Base-by-base conservation (phyloP, 169 alveolate species). In the Plasmodium vivax region DNA sequence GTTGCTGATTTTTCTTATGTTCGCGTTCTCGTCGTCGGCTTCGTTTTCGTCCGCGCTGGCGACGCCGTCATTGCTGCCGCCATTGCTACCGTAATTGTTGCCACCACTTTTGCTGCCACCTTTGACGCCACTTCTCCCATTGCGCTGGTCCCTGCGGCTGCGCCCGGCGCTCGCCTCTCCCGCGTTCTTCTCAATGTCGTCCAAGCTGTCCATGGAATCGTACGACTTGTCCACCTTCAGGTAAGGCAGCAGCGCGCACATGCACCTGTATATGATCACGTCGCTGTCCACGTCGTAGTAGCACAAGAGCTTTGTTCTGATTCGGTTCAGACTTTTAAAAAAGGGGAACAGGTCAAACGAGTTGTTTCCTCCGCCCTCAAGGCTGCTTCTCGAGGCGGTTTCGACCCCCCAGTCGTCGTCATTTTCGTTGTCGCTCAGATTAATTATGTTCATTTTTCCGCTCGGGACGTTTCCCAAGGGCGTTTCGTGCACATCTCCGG, bases 201-300 rank as follows among this genome's bases (percentile, higher is more conserved):
- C 34, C 19, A 81, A 58, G 83, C 74, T 36, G 27, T 74, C 74
- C 27, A 81, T 27, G 34, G 8, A 81, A 19, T 90, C 90, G 51
- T 58, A 90, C 36, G 36, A 62, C 82, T 68, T 90, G 12, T 90
- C 90, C 32, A 90, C 94, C 30, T 90, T 62, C 32, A 80, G 77
- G 41, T 90, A 90, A 5, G 94, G 94, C 14, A 90, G 19, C 45
- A 90, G 30, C 14, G 94, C 94, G 74, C 94, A 90, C 94, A 90
- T 90, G 32, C 85, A 90, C 51, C 94, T 80, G 73, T 90, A 90
- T 80, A 90, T 90, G n/a, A 90, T 71, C 27, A 90, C 91, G 19
- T 90, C 91, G 51, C 72, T 90, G 41, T 90, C 94, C 73, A 90
- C 38, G 47, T 90, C 82, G 54, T 90, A 90, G 73, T 62, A 82